phyloP scores from a whole-genome alignment of 129 eudicot genomes.

The Flaveria brownii region DNA sequence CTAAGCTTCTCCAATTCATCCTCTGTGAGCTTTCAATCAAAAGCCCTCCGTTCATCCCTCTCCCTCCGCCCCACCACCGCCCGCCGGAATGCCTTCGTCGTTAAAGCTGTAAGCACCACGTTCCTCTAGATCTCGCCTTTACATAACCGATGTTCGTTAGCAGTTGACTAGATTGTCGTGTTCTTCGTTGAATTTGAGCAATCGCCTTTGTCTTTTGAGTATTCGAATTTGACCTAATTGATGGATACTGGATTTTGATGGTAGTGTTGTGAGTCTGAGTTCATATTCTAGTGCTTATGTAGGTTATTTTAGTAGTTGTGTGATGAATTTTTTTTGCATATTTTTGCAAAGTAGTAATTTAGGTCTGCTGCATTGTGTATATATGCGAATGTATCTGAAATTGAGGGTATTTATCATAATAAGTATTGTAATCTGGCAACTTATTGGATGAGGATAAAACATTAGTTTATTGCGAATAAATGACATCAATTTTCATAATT shows the following conservation, averaged over 20 bases:
- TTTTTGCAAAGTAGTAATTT: not conserved
- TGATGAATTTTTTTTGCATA: not conserved
- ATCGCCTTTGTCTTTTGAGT: not conserved
- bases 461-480: too few relatives aligned
- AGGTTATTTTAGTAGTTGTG: not conserved
- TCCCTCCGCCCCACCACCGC: constrained; percentile 48
- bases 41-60: constrained; percentile 43
- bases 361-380: not conserved
- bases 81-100: constrained; percentile 51
- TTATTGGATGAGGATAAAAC: not conserved
- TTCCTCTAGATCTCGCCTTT: not conserved
- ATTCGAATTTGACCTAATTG: not conserved
- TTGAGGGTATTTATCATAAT: not conserved
- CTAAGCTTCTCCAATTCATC: constrained; percentile 41
- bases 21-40: constrained; percentile 42
- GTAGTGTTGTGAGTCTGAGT: too few relatives aligned
- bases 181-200: too few relatives aligned
- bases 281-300: not conserved
- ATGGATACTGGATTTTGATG: too few relatives aligned
- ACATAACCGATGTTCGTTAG: too few relatives aligned
- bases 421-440: not conserved
- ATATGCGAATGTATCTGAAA: not conserved
- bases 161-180: not conserved
- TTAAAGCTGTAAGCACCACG: constrained; percentile 56
- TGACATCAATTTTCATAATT: not conserved